A percentile compares a stretch with the other conserved stretches of the same genome.
These are phyloP conservation scores for Pascua guehoae DNA, from an alignment of 1,284 basidiomycete genomes.

Conservation along the genomic window DNA sequence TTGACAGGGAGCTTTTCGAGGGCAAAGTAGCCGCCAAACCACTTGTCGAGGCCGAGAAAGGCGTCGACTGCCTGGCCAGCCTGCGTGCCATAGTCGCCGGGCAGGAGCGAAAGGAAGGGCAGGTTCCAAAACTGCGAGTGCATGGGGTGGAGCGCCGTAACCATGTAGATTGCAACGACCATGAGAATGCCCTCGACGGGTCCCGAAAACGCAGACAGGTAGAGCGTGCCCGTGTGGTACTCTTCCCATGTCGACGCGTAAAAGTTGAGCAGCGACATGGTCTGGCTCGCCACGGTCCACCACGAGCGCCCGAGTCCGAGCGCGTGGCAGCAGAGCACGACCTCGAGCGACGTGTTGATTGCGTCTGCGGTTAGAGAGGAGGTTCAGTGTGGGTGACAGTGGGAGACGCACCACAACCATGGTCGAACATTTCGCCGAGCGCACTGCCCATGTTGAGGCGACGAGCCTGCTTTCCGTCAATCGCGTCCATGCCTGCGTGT, in stretches of 20 bases:
- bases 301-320: constrained; percentile 88
- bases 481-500: constrained; percentile 49
- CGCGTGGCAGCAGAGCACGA: constrained; percentile 74
- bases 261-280: constrained; percentile 86
- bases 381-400: background rate
- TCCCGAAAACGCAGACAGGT: constrained; percentile 89
- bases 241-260: constrained; percentile 90
- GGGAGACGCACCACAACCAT: constrained; percentile 59
- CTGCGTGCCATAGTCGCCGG: constrained; percentile 20
- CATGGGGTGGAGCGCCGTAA: constrained; percentile 60
- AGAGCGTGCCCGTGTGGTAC: constrained; percentile 87
- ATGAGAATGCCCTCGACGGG: constrained; percentile 95
- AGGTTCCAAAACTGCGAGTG: constrained; percentile 72
- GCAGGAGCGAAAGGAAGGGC: constrained; percentile 35
- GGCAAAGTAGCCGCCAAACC: constrained; percentile 19
- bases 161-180: constrained; percentile 70
- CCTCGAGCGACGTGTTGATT: constrained; percentile 92
- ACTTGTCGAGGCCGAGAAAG: constrained; percentile 25
- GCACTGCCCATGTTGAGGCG: constrained; percentile 94
- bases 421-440: constrained; percentile 85
- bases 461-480: constrained; percentile 82
- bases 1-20: constrained; percentile 67
- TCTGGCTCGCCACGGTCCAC: constrained; percentile 89
- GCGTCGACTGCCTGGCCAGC: constrained; percentile 28
- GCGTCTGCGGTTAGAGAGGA: constrained; percentile 59